Evolutionary conservation across 1,284 basidiomycete species (phyloP), one percentile per base, ranked within the genome.

Genomic region (Phylloboletellus chloephorus): DNA sequence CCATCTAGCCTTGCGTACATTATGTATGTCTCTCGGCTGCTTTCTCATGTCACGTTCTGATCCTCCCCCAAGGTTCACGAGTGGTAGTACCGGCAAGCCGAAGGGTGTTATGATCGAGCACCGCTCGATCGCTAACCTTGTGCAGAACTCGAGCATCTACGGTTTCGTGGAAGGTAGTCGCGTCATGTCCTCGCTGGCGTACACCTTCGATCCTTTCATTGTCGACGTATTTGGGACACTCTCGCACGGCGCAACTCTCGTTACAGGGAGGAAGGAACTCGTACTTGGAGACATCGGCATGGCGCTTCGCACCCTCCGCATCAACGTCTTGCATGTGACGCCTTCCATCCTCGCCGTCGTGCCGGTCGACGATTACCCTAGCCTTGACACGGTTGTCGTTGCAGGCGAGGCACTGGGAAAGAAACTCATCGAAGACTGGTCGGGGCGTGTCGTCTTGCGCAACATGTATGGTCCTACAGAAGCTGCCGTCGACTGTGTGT

Each of bases 391-490:
- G 3, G 25, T 60, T 8, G 51, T 62, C 9, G 52, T 60, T 15
- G 54, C 55, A 2, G 58, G 58, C 10, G 58, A 61, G 40, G 49
- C 53, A 6, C 57, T 61, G 8, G 51, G 58, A 7, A 61, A 49
- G 40, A 60, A 59, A 25, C 43, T 56, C 7, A 54, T 63, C 15
- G 49, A 55, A 33, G 51, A 59, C 20, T 61, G 59, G 59, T 60
- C 49, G 1, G 47, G 47, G 31, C 49, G 36, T 8, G 55, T 62
- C 36, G 50, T 40, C 17, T 46, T 61, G 32, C 56, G 52, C 30
- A 64, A 64, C 44, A 59, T 61, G 50, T 64, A 65, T 37, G 62
- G 63, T n/a, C 63, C 62, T 3, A 64, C 63, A 0, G 61, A 64
- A 40, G 57, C 59, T 13, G 47, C 60, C 3, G 57, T 63, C 12